Base-by-base conservation (phyloP, 768 basidiomycete genomes). In the Tylopilus sp. region DNA sequence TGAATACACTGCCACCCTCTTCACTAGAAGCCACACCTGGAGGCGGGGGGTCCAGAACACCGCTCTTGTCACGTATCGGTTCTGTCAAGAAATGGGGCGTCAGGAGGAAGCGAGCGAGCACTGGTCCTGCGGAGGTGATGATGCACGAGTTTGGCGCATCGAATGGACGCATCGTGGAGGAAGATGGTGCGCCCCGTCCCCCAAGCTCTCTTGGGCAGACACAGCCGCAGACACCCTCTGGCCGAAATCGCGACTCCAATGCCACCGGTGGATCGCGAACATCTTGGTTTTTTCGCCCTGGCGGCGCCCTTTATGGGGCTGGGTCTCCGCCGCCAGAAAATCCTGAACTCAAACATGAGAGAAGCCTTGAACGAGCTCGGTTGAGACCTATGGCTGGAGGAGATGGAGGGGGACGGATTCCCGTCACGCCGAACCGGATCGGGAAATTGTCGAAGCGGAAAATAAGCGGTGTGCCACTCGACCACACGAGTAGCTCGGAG, bases 21-120 rank as follows among this genome's bases (percentile, higher is more conserved):
- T 43, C 60, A 3, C 4, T 56, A 4, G 69, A 70, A 20, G 63
- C 52, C 17, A 60, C 72, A 2, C 66, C 70, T 28, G 62, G 68
- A 6, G 57, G 68, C 1, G 60, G 64, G 1, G 57, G 59, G 1
- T 59, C 63, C 21, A 77, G 71, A 57, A 66, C 71, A 0, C 77
- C 78, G 2, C 69, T 82, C 3, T 67, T 82, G 6, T 75, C 78
- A 5, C 75, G 80, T 40, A 79, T 82, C 41, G 79, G 81, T n/a
- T 79, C 79, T 3, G 78, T 82, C 36, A 82, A 79, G 68, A 75
- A 69, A 57, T 81, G 80, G 80, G 72, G 76, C 1, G 66, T 60
- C 12, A 70, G 77, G 21, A 71, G 70, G 61, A 78, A 77, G 53
- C 66, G 75, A 44, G 71, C 74, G 0, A 77, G 76, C 50, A 75